phyloP scores from a whole-genome alignment of 1,284 basidiomycete genomes.

The Pseudozyma pruni region DNA sequence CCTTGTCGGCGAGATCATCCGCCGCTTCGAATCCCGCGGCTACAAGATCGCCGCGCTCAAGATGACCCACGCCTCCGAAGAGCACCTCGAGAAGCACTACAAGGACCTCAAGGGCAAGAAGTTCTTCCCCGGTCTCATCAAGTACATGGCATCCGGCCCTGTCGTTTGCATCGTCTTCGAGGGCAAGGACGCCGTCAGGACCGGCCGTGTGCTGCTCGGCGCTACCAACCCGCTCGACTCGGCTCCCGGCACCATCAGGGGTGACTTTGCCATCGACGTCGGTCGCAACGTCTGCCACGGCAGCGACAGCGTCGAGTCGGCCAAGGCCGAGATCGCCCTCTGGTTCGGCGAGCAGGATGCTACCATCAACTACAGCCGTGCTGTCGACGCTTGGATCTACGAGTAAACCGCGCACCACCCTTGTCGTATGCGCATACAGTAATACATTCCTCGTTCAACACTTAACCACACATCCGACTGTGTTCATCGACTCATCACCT shows the following conservation, averaged over 20 bases:
- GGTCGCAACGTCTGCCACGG: conserved; percentile 77
- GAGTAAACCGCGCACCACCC: conserved; percentile 32
- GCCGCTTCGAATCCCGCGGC: conserved; percentile 64
- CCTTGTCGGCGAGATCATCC: conserved; percentile 66
- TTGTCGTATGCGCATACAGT: neutral
- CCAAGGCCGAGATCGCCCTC: conserved; percentile 67
- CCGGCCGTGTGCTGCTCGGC: conserved; percentile 90
- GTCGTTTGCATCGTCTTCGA: conserved; percentile 98
- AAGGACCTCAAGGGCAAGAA: conserved; percentile 67
- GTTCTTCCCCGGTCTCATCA: conserved; percentile 67
- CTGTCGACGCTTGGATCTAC: conserved; percentile 66
- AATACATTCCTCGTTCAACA: neutral
- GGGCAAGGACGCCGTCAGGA: conserved; percentile 76
- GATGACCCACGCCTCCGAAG: conserved; percentile 63
- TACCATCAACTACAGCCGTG: conserved; percentile 62
- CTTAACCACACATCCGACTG: no score
- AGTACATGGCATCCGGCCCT: conserved; percentile 83
- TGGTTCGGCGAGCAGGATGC: conserved; percentile 67
- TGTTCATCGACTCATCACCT: no score
- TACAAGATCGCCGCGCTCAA: conserved; percentile 67
- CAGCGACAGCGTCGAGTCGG: conserved; percentile 74
- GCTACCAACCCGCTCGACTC: conserved; percentile 96
- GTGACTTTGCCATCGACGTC: conserved; percentile 78
- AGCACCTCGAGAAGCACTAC: conserved; percentile 68
- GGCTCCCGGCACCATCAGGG: conserved; percentile 71